Conservation (phyloP, 1,284 basidiomycete genomes). For the Malassezia pachydermatis region DNA sequence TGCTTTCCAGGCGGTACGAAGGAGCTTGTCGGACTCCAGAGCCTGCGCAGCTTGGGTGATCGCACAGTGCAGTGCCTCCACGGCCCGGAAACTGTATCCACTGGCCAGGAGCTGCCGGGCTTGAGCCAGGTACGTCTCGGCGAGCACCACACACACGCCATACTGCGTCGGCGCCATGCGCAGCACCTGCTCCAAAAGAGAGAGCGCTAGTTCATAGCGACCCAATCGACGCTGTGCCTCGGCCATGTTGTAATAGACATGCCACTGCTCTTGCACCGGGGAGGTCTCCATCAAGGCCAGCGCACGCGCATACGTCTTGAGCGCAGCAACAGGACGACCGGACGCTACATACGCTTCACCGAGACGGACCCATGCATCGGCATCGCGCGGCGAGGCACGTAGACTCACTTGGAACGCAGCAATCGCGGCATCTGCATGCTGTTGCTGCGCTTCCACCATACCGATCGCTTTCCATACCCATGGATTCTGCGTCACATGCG, state of each 20-base stretch:
- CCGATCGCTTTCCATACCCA: slow-evolving; percentile 99
- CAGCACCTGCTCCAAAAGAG: slow-evolving; percentile 59
- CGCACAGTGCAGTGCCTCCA: slow-evolving; percentile 60
- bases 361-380: slow-evolving; percentile 72
- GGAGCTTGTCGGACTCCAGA: slow-evolving; percentile 51
- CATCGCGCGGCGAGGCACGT: slow-evolving; percentile 67
- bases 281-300: slow-evolving; percentile 46
- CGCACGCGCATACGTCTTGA: slow-evolving; percentile 75
- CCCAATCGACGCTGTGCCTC: slow-evolving; percentile 75
- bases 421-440: slow-evolving; percentile 67
- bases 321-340: slow-evolving; percentile 75
- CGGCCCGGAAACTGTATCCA: slow-evolving; percentile 66
- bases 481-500: slow-evolving; percentile 57
- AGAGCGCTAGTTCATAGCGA: slow-evolving; percentile 64
- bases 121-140: slow-evolving; percentile 63
- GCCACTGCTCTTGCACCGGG: slow-evolving; percentile 57
- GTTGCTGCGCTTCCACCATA: slow-evolving; percentile 69
- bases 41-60: slow-evolving; percentile 57
- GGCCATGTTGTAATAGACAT: slow-evolving; percentile 71
- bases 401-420: slow-evolving; percentile 78
- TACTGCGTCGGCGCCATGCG: slow-evolving; percentile 55
- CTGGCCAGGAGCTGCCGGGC: slow-evolving; percentile 60
- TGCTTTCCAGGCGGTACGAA: slow-evolving; percentile 64
- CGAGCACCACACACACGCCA: slow-evolving; percentile 64
- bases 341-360: slow-evolving; percentile 83